Percentiles rank a stretch among this genome's conserved stretches.
phyloP scores from a whole-genome alignment of 1,284 basidiomycete species.

The Pholiota adiposa region DNA sequence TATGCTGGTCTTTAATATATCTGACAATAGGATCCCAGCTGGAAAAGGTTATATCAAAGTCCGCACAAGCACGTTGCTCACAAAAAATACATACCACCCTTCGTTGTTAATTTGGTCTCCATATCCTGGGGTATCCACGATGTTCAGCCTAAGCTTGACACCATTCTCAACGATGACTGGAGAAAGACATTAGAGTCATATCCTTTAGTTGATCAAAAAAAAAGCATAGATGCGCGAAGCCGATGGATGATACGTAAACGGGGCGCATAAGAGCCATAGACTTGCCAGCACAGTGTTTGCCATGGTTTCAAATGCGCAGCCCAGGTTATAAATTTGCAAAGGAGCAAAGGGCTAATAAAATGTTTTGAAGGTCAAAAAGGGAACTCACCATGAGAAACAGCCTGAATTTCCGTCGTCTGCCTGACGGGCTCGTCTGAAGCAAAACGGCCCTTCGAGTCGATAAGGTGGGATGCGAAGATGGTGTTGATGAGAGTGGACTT shows the following conservation, averaged over 20 bases:
- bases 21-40: slow-evolving; percentile 99
- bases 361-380: neutral
- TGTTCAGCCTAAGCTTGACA: slow-evolving; percentile 94
- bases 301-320: neutral
- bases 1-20: slow-evolving; percentile 99
- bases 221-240: neutral
- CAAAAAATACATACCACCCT: slow-evolving; percentile 73
- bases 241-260: slow-evolving; percentile 3
- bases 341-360: neutral
- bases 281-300: neutral
- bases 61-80: neutral
- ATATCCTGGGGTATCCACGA: slow-evolving; percentile 98
- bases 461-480: slow-evolving; percentile 96
- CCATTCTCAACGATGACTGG: slow-evolving; percentile 96
- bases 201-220: neutral
- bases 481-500: slow-evolving; percentile 99
- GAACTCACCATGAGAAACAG: slow-evolving; percentile 87
- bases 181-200: slow-evolving; percentile 5
- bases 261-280: slow-evolving; percentile 1
- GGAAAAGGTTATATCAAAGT: neutral
- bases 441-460: slow-evolving; percentile 96
- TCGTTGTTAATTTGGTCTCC: slow-evolving; percentile 99
- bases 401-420: slow-evolving; percentile 96
- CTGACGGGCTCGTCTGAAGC: slow-evolving; percentile 87
- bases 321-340: neutral